These are phyloP conservation scores for Giardia duodenalis DNA, from an alignment of 208 protist genomes.

Conservation along the genomic window DNA sequence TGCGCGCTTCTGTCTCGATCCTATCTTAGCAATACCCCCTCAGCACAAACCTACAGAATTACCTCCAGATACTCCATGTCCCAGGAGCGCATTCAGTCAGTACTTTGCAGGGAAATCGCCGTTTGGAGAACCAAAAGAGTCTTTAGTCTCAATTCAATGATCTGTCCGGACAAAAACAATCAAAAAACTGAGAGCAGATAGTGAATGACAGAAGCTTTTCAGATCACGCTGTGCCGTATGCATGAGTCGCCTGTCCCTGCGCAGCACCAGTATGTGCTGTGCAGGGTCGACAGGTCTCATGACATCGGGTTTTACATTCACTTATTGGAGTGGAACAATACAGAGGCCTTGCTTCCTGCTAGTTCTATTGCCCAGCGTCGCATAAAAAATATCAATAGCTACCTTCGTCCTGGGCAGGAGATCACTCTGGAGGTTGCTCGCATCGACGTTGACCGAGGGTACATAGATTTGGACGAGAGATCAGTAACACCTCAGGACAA, in stretches of 20 bases:
- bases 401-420: background rate
- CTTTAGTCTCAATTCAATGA: too few species aligned
- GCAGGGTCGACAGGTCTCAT: background rate
- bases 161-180: too few species aligned
- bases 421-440: background rate
- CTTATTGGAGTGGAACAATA: background rate
- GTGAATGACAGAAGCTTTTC: too few species aligned
- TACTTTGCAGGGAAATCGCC: too few species aligned
- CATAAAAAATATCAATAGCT: background rate
- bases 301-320: background rate
- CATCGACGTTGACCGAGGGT: background rate
- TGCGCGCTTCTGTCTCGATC: too few species aligned
- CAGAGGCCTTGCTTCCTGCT: background rate
- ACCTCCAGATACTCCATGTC: background rate
- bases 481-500: background rate
- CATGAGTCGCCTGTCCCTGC: background rate
- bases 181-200: too few species aligned
- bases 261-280: background rate
- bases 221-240: background rate
- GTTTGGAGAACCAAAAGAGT: background rate
- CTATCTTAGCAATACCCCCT: too few species aligned
- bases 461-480: background rate
- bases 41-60: background rate
- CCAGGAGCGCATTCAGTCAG: background rate
- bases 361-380: background rate